Base-by-base conservation (phyloP, 306 rosid genomes). In the Trifolium subterraneum region DNA sequence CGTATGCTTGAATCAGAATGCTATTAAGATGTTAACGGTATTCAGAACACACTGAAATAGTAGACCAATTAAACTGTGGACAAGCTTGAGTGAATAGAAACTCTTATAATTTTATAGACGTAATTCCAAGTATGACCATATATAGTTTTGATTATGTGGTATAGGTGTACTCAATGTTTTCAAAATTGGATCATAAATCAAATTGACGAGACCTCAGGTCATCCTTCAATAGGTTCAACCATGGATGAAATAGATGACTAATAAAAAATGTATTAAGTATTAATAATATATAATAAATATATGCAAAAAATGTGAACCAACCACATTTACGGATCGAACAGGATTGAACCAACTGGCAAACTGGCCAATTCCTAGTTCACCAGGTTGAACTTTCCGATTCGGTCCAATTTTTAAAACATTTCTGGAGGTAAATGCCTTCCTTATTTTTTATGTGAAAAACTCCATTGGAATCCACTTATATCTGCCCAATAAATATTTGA, bases 381-480 rank as follows among this genome's bases (percentile, higher is more conserved):
- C 13, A 3, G 4, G 39, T 59, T 56, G 63, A 56, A 23, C 35
- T 1, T 3, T 4, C 16, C 0, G 2, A 56, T 23, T 56, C 4
- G 35, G 31, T 12, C n/a, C 9, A 5, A 23, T 22, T 56, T 22
- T 56, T 56, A 22, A 56, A 23, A 56, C 63, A 22, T 25, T 23
- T 1, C 35, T 16, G 12, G 52, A 25, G 29, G 29, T 51, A 33
- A 62, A 13, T 31, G 20, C 62, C 25, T 63, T 44, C 36, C 70
- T 80, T 67, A 42, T 18, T 70, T 62, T 77, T 52, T 6, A 31
- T 41, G 27, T 15, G 62, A 48, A 77, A 77, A 62, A 68, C 36
- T 64, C 31, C 54, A 16, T 39, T n/a, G 36, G 29, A 22, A n/a
- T 47, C 54, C 2, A 22, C 38, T 77, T 48, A n/a, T 61, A 48